Base-by-base conservation (phyloP, 352 stramenopile species). In the Pythium oligandrum region DNA sequence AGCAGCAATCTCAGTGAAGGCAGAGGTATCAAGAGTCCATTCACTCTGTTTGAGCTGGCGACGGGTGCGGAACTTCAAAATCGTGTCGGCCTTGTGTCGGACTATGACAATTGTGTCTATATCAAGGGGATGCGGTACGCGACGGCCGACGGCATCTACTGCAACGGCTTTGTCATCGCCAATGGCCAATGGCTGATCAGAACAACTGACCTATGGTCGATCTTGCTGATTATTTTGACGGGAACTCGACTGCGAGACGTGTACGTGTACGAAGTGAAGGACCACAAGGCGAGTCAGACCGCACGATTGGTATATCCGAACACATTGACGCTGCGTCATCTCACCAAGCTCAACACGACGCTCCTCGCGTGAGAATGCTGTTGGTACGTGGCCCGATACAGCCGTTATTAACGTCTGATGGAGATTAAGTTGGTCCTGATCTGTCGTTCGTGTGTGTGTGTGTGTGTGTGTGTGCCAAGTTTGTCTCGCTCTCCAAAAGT, bases 91-190 rank as follows among this genome's bases (percentile, higher is more conserved):
- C 31, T 78, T 26, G 51, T 74, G 8, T 57, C 68, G 26, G 58
- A 57, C 7, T 78, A 82, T 52, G 60, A 72, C 6, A 82, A 71
- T 42, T 78, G 64, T 54, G 47, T 61, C 37, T 61, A 61, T n/a
- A 65, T 68, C 36, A 65, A 65, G 17, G 63, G 63, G 10, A 40
- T 61, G 12, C 59, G 61, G 58, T 70, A 61, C 35, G 63, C 63
- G 45, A 59, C 51, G 3, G 44, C 63, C 10, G 72, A 80, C 12
- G 73, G 68, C 3, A 80, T 84, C 40, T 84, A 78, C 53, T 72
- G 71, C 57, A 79, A 68, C 46, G 73, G 73, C 4, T 83, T 72
- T 44, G 68, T 83, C 5, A 71, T 42, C 39, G 17, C 45, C 45
- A 51, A 36, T 32, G 6, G 37, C 9, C 51, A 52, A 37, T 59